Conservation (phyloP, 2,329 filamentous ascomycete genomes). For the Scedosporium minutisporum region DNA sequence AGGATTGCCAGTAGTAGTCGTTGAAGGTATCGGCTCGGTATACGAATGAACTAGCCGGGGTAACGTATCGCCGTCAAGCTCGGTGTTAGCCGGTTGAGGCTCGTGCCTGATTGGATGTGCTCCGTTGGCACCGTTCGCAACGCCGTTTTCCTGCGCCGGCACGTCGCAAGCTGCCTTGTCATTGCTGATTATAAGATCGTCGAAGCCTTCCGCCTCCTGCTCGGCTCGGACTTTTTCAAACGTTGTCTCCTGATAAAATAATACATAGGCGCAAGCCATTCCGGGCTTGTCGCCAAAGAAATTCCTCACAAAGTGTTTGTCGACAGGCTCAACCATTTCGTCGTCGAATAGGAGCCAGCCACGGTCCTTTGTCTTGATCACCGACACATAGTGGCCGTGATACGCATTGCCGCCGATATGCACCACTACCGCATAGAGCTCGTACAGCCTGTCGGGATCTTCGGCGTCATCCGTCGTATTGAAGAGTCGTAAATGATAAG, state of each 20-base stretch:
- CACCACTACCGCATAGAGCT: slow-evolving; percentile 93
- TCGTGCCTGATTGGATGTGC: not conserved
- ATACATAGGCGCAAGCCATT: slow-evolving; percentile 87
- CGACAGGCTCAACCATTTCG: slow-evolving; percentile 95
- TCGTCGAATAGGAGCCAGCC: slow-evolving; percentile 97
- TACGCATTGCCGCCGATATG: slow-evolving; percentile 96
- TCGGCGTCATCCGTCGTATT: slow-evolving; percentile 95
- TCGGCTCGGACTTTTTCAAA: slow-evolving; percentile 62
- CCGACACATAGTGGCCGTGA: slow-evolving; percentile 94
- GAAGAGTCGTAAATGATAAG: slow-evolving; percentile 91
- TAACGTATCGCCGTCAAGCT: slow-evolving; percentile 43
- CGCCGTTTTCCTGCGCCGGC: slow-evolving; percentile 33
- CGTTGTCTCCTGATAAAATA: slow-evolving; percentile 92
- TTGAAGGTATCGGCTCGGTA: slow-evolving; percentile 42
- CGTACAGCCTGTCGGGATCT: slow-evolving; percentile 87
- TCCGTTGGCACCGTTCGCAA: slow-evolving; percentile 9
- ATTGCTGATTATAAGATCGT: slow-evolving; percentile 48
- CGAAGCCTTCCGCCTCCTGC: slow-evolving; percentile 69
- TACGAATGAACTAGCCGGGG: slow-evolving; percentile 54
- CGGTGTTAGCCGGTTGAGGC: slow-evolving; percentile 5
- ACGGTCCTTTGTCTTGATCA: slow-evolving; percentile 92
- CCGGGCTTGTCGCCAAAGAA: slow-evolving; percentile 93
- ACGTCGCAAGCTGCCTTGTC: slow-evolving; percentile 49
- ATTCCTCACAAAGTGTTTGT: slow-evolving; percentile 90
- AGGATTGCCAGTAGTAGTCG: slow-evolving; percentile 6